Base-by-base conservation (phyloP, 768 basidiomycete genomes). In the Tephrocybe sp. region DNA sequence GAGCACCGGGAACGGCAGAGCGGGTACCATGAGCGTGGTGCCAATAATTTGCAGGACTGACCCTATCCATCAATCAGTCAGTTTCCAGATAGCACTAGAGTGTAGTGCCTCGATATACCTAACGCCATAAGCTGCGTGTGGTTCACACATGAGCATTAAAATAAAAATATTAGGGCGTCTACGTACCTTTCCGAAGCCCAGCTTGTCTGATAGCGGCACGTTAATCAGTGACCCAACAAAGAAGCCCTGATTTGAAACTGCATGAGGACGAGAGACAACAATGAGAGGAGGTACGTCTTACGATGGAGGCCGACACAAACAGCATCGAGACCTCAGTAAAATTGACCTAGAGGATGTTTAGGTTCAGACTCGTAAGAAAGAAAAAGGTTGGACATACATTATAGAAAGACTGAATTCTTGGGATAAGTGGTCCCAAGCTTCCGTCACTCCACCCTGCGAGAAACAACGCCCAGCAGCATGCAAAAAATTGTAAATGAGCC, bases 391-490 rank as follows among this genome's bases (percentile, higher is more conserved):
- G 2, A 31, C 20, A 32, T 5, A 49, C 53, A 33, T 54, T 19
- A 34, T 49, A 54, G 13, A 45, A 42, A 8, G 38, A 16, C 30
- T 54, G 53, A 6, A 54, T 54, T 19, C 48, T 49, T 33, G 53
- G 48, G 7, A 54, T 33, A 22, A 54, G 53, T 3, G 53, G 53
- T 19, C 53, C 53, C 14, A 54, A 31, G 5, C 39, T 54, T 39
- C 53, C 53, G 11, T 54, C 48, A 16, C 49, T 49, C 53, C 53
- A 54, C 5, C 53, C 53, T n/a, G 48, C 53, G 23, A 88, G 65
- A 51, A 85, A 83, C 43, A 85, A 44, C 11, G 72, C 68, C 69
- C 72, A 80, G 55, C 83, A 87, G 31, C 84, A 67, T 0, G 82
- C 64, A 13, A 67, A 56, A 51, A 84, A 80, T 53, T 87, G 84